phyloP scores from a whole-genome alignment of 176 grass and related monocot genomes.

The Eragrostis nindensis region DNA sequence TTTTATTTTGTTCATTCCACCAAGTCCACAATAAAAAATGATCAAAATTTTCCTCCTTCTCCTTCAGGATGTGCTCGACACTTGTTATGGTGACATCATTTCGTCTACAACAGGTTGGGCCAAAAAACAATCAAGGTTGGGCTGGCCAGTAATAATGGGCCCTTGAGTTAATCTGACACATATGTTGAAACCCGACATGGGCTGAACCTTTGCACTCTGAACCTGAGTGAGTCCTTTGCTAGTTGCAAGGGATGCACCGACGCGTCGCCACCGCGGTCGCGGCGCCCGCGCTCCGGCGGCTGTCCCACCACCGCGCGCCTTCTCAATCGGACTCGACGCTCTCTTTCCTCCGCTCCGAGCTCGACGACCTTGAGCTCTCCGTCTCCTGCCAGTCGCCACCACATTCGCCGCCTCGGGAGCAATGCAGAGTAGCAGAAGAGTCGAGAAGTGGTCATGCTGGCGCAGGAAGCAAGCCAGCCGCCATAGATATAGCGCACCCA shows the following conservation, averaged over 20 bases:
- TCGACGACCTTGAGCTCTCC: conserved; percentile 44
- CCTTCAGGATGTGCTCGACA: no score
- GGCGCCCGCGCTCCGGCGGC: conserved; percentile 25
- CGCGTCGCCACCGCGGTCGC: conserved; percentile 23
- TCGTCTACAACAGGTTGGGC: no score
- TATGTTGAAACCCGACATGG: neutral
- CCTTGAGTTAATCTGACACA: neutral
- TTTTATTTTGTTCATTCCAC: no score
- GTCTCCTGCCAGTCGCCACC: neutral
- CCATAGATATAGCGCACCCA: conserved; percentile 67
- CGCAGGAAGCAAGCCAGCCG: neutral
- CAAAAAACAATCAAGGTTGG: neutral
- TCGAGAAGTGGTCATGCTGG: conserved; percentile 7
- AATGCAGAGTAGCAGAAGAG: conserved; percentile 29
- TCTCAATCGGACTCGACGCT: conserved; percentile 33
- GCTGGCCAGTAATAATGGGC: no score
- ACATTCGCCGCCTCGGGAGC: neutral
- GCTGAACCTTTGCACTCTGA: neutral
- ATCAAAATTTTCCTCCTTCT: no score
- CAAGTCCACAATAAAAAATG: no score
- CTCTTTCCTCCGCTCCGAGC: conserved; percentile 56
- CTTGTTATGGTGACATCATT: no score
- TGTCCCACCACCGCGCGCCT: conserved; percentile 15
- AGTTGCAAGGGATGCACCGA: conserved; percentile 39
- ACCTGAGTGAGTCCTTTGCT: neutral